These are phyloP conservation scores for Tephrocybe sp. DNA, from an alignment of 768 basidiomycete species.

Conservation along the genomic window DNA sequence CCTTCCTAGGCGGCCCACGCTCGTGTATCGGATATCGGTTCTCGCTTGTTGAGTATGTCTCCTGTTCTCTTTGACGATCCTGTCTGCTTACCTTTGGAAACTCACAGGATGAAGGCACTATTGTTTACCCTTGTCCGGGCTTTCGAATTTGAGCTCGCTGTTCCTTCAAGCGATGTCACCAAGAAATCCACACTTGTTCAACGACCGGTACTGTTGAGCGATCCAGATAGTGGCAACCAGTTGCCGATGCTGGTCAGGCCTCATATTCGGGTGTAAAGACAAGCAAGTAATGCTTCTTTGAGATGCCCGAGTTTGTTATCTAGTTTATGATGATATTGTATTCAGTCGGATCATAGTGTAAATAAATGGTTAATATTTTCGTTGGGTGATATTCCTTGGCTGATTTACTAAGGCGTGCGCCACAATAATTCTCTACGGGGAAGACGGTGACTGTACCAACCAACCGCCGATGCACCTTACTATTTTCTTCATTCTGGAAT, in stretches of 20 bases:
- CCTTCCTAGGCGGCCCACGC: conserved; percentile 63
- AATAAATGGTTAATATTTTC: too few relatives aligned
- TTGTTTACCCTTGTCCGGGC: conserved; percentile 50
- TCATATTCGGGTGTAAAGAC: not conserved
- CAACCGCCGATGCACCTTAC: too few relatives aligned
- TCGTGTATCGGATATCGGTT: conserved; percentile 70
- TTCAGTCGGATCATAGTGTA: too few relatives aligned
- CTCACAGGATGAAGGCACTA: conserved; percentile 33
- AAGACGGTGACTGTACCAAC: too few relatives aligned
- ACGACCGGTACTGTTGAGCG: conserved; percentile 40
- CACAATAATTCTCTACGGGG: too few relatives aligned
- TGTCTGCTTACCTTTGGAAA: not conserved
- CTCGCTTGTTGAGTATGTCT: conserved; percentile 48
- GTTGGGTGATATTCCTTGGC: too few relatives aligned
- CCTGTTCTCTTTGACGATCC: not conserved
- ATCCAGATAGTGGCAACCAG: conserved; percentile 39
- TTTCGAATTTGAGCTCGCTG: conserved; percentile 55
- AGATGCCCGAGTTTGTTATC: too few relatives aligned
- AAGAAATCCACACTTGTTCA: conserved; percentile 39
- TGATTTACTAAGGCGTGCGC: too few relatives aligned
- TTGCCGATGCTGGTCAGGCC: conserved; percentile 41
- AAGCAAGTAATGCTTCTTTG: too few relatives aligned
- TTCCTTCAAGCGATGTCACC: conserved; percentile 40
- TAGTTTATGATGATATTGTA: too few relatives aligned
- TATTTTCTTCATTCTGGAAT: too few relatives aligned